Evolutionary conservation across 2,329 filamentous ascomycete species (phyloP).

Genomic region (Phoma herbarum): DNA sequence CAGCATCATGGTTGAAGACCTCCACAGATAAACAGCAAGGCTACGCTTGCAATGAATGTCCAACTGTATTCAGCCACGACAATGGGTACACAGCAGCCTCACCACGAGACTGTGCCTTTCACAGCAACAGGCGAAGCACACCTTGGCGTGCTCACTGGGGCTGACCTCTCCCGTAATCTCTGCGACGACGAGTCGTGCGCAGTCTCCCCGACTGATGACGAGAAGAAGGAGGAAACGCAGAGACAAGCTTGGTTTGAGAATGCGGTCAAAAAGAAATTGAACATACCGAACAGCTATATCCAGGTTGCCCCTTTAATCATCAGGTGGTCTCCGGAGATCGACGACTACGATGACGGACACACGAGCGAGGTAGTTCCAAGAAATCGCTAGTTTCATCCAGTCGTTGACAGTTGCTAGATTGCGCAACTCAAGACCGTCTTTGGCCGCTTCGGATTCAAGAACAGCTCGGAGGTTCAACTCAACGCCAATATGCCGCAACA

Average conservation of each 20-base stretch:
- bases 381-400: no score
- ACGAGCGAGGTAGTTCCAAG: conserved; percentile 22
- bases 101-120: neutral
- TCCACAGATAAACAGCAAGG: neutral
- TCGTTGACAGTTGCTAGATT: no score
- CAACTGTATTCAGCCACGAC: neutral
- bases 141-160: no score
- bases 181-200: neutral
- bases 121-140: neutral
- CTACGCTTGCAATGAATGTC: neutral
- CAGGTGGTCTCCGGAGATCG: conserved; percentile 35
- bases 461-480: conserved; percentile 6
- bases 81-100: conserved; percentile 5
- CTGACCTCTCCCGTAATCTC: neutral
- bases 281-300: conserved; percentile 36
- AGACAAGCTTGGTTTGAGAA: conserved; percentile 29
- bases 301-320: conserved; percentile 41
- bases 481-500: neutral
- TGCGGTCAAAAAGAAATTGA: conserved; percentile 22
- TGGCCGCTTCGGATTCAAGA: conserved; percentile 12
- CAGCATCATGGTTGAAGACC: neutral
- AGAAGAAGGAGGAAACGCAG: conserved; percentile 13
- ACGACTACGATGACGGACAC: conserved; percentile 27
- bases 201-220: neutral
- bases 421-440: conserved; percentile 20